These are phyloP conservation scores for Nitzschia sp. DNA, from an alignment of 108 stramenopile species.

Conservation along the genomic window DNA sequence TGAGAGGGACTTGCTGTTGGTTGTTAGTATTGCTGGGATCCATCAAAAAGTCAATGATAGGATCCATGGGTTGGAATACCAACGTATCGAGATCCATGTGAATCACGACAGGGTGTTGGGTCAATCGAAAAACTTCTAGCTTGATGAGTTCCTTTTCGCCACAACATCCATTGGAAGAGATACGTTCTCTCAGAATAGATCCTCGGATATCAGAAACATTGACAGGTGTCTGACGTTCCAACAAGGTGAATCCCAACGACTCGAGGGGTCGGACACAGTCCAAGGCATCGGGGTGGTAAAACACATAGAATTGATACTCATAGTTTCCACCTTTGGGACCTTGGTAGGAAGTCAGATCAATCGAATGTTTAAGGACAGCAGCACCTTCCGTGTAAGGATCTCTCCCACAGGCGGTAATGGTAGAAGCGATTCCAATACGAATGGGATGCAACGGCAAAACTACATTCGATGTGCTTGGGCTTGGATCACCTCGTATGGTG, in stretches of 20 bases:
- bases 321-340: slow-evolving; percentile 35
- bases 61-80: slow-evolving; percentile 79
- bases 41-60: slow-evolving; percentile 62
- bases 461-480: too few species aligned
- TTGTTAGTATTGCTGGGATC: neutral
- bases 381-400: slow-evolving; percentile 70
- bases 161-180: slow-evolving; percentile 86
- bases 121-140: slow-evolving; percentile 89
- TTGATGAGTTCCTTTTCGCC: slow-evolving; percentile 90
- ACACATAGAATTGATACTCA: slow-evolving; percentile 54
- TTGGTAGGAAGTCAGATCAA: slow-evolving; percentile 57
- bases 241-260: slow-evolving; percentile 57
- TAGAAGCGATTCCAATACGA: slow-evolving; percentile 72
- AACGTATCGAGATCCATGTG: slow-evolving; percentile 93
- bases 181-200: slow-evolving; percentile 54
- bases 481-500: too few species aligned
- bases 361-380: slow-evolving; percentile 70
- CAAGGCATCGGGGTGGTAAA: slow-evolving; percentile 62
- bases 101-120: slow-evolving; percentile 84
- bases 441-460: slow-evolving; percentile 1
- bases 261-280: neutral
- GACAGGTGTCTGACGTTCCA: slow-evolving; percentile 62
- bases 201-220: slow-evolving; percentile 67
- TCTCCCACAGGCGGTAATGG: slow-evolving; percentile 63
- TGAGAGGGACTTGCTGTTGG: slow-evolving; percentile 20